Evolutionary conservation across 2,329 filamentous ascomycete species (phyloP), one percentile per base, ranked within the genome.

Genomic region (Fusarium chuoi): DNA sequence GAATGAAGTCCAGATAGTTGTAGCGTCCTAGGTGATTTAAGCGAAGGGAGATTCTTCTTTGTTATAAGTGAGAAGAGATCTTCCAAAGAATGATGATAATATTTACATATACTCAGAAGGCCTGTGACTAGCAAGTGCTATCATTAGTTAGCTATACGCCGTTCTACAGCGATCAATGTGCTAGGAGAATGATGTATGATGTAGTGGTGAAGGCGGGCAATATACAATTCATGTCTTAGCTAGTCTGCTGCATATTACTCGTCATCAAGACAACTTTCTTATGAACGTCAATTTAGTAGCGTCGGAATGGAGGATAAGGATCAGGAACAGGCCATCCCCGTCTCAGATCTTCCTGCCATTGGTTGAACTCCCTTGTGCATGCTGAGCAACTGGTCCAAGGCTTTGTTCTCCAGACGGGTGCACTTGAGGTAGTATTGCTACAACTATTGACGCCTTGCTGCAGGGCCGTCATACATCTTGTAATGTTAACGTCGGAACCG

Each of bases 111-210:
- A 12, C 3, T 15, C 8, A 22, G n/a, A 36, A 15, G 7, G 18
- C 5, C 13, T 2, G 5, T 14, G 33, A 36, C 5, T 52, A 4
- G 1, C 3, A 3, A 52, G 2, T 6, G 0, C 22, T 9, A 6
- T 0, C 6, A 15, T 36, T 6, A 10, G 2, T 26, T 15, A 4
- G 10, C 17, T 6, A 11, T 26, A 0, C 0, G 17, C 17, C 1
- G 18, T 22, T 7, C 5, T 52, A 1, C 5, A 11, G 18, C 13
- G 9, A 36, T 2, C 5, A 20, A 26, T 26, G 3, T 36, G n/a
- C 8, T 3, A 18, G 28, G 15, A 36, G 9, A 36, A 15, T 5
- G 7, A 36, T 26, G 15, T 15, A 1, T 12, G 17, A 22, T 22
- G 30, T 20, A 4, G 7, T 18, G 13, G 17, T 24, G 12, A 51